Conservation (phyloP, 129 eudicot genomes). For the Helianthus annuus region HanXRQr2.0-SUNRISE NC_035443.2:18263845-18264344, state of each 20-base stretch:
- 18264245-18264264: slow-evolving; percentile 95
- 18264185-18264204: slow-evolving; percentile 11
- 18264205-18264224: slow-evolving; percentile 19
- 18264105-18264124: slow-evolving; percentile 78
- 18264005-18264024: background rate
- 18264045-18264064: slow-evolving; percentile 89
- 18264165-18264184: no score
- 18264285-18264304: slow-evolving; percentile 76
- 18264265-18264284: slow-evolving; percentile 98
- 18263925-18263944: slow-evolving; percentile 89
- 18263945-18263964: slow-evolving; percentile 42
- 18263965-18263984: background rate
- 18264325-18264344: slow-evolving; percentile 79
- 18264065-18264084: slow-evolving; percentile 86
- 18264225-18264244: slow-evolving; percentile 91
- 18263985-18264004: background rate
- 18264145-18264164: no score
- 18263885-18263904: slow-evolving; percentile 98
- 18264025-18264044: slow-evolving; percentile 99
- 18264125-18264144: slow-evolving; percentile 7
- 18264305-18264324: slow-evolving; percentile 93
- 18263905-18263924: slow-evolving; percentile 96
- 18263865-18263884: slow-evolving; percentile 91
- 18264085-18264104: slow-evolving; percentile 88
- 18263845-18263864: slow-evolving; percentile 92